These are phyloP conservation scores for Naematelia encephala DNA, from an alignment of 768 basidiomycete species.

Conservation along the genomic window DNA sequence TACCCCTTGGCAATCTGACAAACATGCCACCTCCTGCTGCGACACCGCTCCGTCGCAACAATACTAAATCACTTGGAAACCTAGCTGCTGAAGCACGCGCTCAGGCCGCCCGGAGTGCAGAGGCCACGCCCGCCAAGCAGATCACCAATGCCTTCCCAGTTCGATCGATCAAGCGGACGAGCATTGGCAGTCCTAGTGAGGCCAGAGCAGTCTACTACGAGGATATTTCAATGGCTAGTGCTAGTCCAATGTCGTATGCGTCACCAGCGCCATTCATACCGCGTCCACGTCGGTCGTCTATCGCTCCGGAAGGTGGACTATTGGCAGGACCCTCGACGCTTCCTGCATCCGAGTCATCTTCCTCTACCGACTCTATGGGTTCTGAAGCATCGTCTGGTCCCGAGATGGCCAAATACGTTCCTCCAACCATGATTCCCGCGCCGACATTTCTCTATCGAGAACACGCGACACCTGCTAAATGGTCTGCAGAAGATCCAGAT, in stretches of 20 bases:
- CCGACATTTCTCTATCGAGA: slow-evolving; percentile 41
- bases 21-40: slow-evolving; percentile 8
- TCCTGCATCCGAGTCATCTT: background rate
- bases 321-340: background rate
- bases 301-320: slow-evolving; percentile 2
- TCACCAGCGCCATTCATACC: slow-evolving; percentile 15
- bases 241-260: slow-evolving; percentile 17
- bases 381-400: slow-evolving; percentile 5
- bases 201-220: slow-evolving; percentile 24
- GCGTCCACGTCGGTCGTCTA: slow-evolving; percentile 9
- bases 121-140: slow-evolving; percentile 40
- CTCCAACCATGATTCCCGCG: slow-evolving; percentile 32
- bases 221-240: slow-evolving; percentile 39
- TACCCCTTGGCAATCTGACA: slow-evolving; percentile 12
- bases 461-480: slow-evolving; percentile 48
- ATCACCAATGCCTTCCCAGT: slow-evolving; percentile 7
- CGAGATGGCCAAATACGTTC: slow-evolving; percentile 7
- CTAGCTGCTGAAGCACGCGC: slow-evolving; percentile 24
- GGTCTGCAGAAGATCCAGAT: slow-evolving; percentile 44
- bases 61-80: slow-evolving; percentile 42
- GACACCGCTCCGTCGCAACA: slow-evolving; percentile 28
- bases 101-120: slow-evolving; percentile 23
- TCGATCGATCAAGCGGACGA: slow-evolving; percentile 24
- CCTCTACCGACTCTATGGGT: background rate
- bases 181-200: slow-evolving; percentile 43